phyloP scores from a whole-genome alignment of 225 moss, liverwort and hornwort genomes.

The Anthoceros angustus region DNA sequence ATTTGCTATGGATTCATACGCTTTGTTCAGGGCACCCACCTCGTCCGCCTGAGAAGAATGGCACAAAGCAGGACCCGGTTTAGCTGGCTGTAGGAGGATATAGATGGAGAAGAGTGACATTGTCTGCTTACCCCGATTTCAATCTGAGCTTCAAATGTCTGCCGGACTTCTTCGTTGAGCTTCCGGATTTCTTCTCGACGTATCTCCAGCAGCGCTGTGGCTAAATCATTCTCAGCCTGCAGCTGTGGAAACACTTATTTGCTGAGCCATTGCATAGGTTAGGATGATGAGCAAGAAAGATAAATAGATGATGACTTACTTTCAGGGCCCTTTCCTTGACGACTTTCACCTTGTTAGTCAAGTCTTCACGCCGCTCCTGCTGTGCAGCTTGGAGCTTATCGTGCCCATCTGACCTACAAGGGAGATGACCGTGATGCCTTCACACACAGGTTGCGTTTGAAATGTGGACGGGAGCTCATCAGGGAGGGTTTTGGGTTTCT shows the following conservation, averaged over 20 bases:
- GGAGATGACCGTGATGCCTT: background rate
- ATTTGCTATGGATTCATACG: too few species aligned
- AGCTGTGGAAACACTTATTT: background rate
- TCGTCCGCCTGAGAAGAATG: background rate
- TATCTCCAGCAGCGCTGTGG: background rate
- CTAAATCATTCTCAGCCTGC: background rate
- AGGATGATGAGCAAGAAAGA: background rate
- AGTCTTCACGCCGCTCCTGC: background rate
- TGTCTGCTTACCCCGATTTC: background rate
- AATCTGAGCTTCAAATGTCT: background rate
- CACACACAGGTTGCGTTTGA: background rate
- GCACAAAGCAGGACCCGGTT: background rate
- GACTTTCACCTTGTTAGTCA: background rate
- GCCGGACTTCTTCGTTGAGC: background rate
- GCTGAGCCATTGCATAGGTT: background rate
- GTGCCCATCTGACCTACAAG: background rate
- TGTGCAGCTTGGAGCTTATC: background rate
- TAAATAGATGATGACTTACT: background rate
- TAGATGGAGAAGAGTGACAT: background rate
- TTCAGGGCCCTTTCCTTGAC: background rate
- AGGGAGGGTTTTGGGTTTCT: background rate
- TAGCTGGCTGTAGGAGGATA: background rate
- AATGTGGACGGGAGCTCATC: background rate
- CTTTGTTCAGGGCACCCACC: background rate
- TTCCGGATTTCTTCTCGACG: background rate